Base-by-base conservation (phyloP, 2,329 filamentous ascomycete species). In the Pseudogymnoascus destructans region DNA sequence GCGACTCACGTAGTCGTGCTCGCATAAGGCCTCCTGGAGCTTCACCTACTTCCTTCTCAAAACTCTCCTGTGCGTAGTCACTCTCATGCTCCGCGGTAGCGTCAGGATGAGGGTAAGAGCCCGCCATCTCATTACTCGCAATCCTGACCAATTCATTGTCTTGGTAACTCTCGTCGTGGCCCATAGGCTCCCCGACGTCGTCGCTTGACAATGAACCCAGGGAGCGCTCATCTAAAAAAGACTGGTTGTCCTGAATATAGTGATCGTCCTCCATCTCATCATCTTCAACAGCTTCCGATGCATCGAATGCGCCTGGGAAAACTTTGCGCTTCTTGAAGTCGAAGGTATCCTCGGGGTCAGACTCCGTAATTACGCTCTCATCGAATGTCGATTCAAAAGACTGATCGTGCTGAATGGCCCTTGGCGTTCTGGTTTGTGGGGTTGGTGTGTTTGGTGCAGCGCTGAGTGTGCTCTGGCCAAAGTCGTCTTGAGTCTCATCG, bases 161-260 rank as follows among this genome's bases (percentile, higher is more conserved):
- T 73, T 77, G 72, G 72, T 84, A 80, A 66, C 81, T 78, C 71
- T 84, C 81, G 69, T 86, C 84, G 65, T 82, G 79, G 63, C 83
- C 72, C 74, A 81, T 73, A 73, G 75, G 73, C 71, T 80, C 71
- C 69, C 77, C 73, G 64, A 75, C 74, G 63, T 67, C 73, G 70
- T 77, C 75, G 64, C 75, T 75, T 73, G 79, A 82, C 75, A 79
- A 77, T 73, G 84, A 86, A 86, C 85, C 87, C 83, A 84, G 86
- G 83, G 86, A 91, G 84, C 87, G 84, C 77, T 85, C 80, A 81
- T 85, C 88, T 87, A 91, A 91, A 92, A 93, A 92, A 91, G 87
- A 88, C 80, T 82, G 77, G 66, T 73, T 71, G 57, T 73, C 69
- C 67, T 72, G 62, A 13, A 56, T 56, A 32, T 56, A 30, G 71